Conservation (phyloP, 805 yeast genomes). For the Candida rishiriensis region DNA sequence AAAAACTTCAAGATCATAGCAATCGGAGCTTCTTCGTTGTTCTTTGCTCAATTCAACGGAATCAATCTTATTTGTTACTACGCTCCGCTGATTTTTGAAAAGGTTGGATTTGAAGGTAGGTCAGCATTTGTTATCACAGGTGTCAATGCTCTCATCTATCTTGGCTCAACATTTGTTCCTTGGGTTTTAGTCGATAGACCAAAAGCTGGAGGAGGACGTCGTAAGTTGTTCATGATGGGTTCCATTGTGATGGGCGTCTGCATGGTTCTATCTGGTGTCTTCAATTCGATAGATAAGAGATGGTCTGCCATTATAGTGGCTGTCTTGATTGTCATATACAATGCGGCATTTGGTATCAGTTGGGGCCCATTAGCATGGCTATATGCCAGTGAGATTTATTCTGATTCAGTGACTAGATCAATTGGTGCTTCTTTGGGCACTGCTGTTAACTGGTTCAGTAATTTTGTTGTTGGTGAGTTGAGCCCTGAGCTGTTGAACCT, state of each 20-base stretch:
- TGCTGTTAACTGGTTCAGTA: conserved; percentile 87
- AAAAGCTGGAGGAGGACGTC: conserved; percentile 74
- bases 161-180: conserved; percentile 70
- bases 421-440: conserved; percentile 86
- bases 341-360: conserved; percentile 79
- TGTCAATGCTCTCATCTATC: conserved; percentile 56
- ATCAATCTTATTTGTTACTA: conserved; percentile 85
- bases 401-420: conserved; percentile 66
- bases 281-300: conserved; percentile 43
- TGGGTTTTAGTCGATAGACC: conserved; percentile 74
- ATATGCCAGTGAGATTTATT: conserved; percentile 78
- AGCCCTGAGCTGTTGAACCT: conserved; percentile 75
- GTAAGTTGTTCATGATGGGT: conserved; percentile 71
- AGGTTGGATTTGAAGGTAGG: conserved; percentile 86
- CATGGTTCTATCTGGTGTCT: conserved; percentile 57
- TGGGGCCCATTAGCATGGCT: conserved; percentile 95
- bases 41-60: conserved; percentile 88
- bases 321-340: conserved; percentile 65
- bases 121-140: conserved; percentile 87
- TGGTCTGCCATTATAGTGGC: conserved; percentile 71
- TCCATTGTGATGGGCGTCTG: conserved; percentile 71
- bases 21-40: conserved; percentile 80
- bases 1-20: conserved; percentile 47
- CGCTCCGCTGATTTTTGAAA: conserved; percentile 87
- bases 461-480: conserved; percentile 87